Evolutionary conservation across 2,329 filamentous ascomycete species (phyloP), one percentile per base, ranked within the genome.

Genomic region (Colletotrichum spinosum): DNA sequence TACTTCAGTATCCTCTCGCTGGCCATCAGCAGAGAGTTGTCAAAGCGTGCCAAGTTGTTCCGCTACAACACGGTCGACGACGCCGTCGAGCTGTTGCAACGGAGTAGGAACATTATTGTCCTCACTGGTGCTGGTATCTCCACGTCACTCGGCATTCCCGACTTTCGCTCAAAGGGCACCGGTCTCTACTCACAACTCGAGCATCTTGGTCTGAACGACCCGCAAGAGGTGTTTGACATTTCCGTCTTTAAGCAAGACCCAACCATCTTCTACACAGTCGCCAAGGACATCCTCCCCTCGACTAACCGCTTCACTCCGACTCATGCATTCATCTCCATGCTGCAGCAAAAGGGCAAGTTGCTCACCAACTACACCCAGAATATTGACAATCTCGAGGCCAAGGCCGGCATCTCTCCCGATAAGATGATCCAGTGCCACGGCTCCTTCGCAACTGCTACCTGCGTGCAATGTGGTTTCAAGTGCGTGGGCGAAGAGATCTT

Each of bases 301-400:
- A 89, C 90, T 12, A 89, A 92, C 70, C 89, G 89, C 72, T 97
- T 89, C 81, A 94, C 95, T 1, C 94, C 95, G 0, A 98, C 96
- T 0, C 96, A 99, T 82, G 90, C 91, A 57, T 99, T 99, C 80
- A 97, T 99, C 73, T 88, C 90, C 39, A 85, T 97, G 71, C 86
- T 99, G 41, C 92, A 99, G 77, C 86, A 95, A 70, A 92, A 94
- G 77, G 89, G 88, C 69, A 97, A 97, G 77, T 86, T 99, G 7
- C 86, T 97, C 65, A 98, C 94, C 46, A 97, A 98, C 80, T 99
- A 97, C 81, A 97, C 96, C 0, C 96, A 99, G 76, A 99, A 99
- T 77, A 98, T 99, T 73, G 96, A 99, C 82, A 97, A 97, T 72
- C 89, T 97, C 55, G 95, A 99, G 77, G 87, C 90, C 67, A 90